phyloP scores from a whole-genome alignment of 2,329 filamentous ascomycete genomes.

The Xylariomycetidae sp. region DNA sequence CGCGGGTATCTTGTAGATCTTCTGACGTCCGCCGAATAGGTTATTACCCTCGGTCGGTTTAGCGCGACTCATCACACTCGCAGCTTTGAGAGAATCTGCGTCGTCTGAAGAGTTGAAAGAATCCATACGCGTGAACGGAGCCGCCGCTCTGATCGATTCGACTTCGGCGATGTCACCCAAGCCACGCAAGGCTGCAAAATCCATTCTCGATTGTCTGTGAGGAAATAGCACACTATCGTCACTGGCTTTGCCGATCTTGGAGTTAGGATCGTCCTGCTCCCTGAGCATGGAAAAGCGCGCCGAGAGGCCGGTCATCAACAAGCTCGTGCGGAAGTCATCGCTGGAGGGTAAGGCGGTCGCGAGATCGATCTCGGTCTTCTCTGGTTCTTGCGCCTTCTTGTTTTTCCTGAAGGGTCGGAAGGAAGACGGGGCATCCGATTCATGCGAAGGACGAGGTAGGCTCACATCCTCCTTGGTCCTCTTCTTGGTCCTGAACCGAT shows the following conservation, averaged over 20 bases:
- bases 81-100: conserved; percentile 52
- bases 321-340: conserved; percentile 91
- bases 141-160: conserved; percentile 67
- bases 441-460: conserved; percentile 46
- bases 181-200: conserved; percentile 57
- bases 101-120: conserved; percentile 67
- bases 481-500: conserved; percentile 72
- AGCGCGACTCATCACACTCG: conserved; percentile 78
- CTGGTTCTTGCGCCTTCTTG: conserved; percentile 51
- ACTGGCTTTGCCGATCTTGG: conserved; percentile 86
- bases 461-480: conserved; percentile 56
- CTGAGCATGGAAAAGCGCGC: conserved; percentile 94
- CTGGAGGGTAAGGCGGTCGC: conserved; percentile 68
- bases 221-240: conserved; percentile 89
- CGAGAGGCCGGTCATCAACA: conserved; percentile 92
- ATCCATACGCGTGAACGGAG: conserved; percentile 52
- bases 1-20: conserved; percentile 80
- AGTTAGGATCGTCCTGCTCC: conserved; percentile 88
- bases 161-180: conserved; percentile 88
- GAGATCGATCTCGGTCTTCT: conserved; percentile 69
- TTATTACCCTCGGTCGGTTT: conserved; percentile 87
- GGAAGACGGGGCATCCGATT: conserved; percentile 48
- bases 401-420: conserved; percentile 53
- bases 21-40: conserved; percentile 91
- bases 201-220: conserved; percentile 73